A percentile compares a stretch with the other conserved stretches of the same genome.
Evolutionary conservation across 1,284 basidiomycete species (phyloP).

Genomic region (Trametes pubescens): DNA sequence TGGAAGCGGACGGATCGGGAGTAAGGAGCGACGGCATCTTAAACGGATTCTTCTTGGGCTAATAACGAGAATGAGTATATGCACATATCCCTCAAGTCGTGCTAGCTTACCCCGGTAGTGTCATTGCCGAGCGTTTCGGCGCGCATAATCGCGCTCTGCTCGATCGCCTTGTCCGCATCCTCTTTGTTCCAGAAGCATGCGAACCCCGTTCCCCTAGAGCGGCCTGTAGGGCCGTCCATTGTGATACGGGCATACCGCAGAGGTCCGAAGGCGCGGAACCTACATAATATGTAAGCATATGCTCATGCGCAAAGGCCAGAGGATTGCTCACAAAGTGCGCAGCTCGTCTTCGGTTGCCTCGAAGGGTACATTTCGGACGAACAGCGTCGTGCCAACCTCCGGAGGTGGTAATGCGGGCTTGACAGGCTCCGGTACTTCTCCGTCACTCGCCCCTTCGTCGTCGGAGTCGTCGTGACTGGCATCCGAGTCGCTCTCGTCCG

Average conservation of each 20-base stretch:
- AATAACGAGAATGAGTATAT: slow-evolving; percentile 6
- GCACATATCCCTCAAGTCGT: background rate
- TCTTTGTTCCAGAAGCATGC: slow-evolving; percentile 97
- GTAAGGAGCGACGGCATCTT: slow-evolving; percentile 88
- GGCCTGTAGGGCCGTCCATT: slow-evolving; percentile 83
- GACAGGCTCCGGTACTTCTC: slow-evolving; percentile 56
- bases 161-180: slow-evolving; percentile 87
- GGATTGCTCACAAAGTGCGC: slow-evolving; percentile 69
- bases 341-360: slow-evolving; percentile 92
- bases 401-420: slow-evolving; percentile 82
- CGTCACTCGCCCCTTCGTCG: slow-evolving; percentile 46
- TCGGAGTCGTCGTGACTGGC: slow-evolving; percentile 43
- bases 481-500: slow-evolving; percentile 48
- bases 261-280: slow-evolving; percentile 92
- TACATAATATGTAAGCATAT: slow-evolving; percentile 41
- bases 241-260: slow-evolving; percentile 95
- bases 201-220: slow-evolving; percentile 95
- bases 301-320: background rate
- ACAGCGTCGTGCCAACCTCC: slow-evolving; percentile 90
- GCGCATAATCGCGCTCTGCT: slow-evolving; percentile 80
- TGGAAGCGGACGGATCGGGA: slow-evolving; percentile 91
- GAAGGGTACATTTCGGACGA: slow-evolving; percentile 95
- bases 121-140: slow-evolving; percentile 62
- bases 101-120: slow-evolving; percentile 43
- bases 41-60: slow-evolving; percentile 84